These are phyloP conservation scores for Penicillium fuscoglaucum DNA, from an alignment of 2,329 filamentous ascomycete species.

Conservation along the genomic window DNA sequence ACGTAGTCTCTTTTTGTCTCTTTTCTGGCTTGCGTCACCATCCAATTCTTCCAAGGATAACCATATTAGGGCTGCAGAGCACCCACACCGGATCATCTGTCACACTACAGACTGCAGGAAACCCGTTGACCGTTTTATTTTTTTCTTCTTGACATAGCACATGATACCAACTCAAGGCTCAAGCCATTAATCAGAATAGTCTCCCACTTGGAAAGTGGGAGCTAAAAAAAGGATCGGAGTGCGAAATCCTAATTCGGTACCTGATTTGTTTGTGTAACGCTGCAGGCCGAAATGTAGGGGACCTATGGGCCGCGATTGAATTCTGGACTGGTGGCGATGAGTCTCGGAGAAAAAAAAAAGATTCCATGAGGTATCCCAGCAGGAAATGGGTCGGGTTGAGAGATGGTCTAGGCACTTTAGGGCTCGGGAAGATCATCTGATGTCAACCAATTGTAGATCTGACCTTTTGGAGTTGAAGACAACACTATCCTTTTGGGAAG, in stretches of 20 bases:
- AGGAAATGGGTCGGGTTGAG: neutral
- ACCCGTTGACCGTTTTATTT: conserved; percentile 12
- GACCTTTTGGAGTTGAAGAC: neutral
- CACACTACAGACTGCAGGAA: conserved; percentile 11
- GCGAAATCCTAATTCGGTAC: conserved; percentile 19
- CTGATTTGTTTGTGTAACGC: conserved; percentile 25
- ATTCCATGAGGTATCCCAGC: neutral
- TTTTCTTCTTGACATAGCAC: neutral
- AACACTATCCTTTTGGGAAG: neutral
- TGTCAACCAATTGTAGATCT: neutral
- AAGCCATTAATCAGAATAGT: neutral
- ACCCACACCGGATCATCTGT: conserved; percentile 11
- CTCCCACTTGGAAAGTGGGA: neutral
- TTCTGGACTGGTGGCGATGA: conserved; percentile 13
- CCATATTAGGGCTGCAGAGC: conserved; percentile 12
- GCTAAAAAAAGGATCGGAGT: neutral
- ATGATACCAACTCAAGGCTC: conserved; percentile 1
- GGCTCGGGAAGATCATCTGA: conserved; percentile 14
- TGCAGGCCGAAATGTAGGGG: conserved; percentile 11
- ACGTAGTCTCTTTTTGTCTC: neutral
- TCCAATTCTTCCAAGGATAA: neutral
- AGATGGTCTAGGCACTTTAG: neutral
- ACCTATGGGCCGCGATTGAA: conserved; percentile 13
- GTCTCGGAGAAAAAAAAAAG: conserved; percentile 14
- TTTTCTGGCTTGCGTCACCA: conserved; percentile 8